Evolutionary conservation across 345 rosid species (phyloP).

Genomic region (Pugionium cornutum): DNA sequence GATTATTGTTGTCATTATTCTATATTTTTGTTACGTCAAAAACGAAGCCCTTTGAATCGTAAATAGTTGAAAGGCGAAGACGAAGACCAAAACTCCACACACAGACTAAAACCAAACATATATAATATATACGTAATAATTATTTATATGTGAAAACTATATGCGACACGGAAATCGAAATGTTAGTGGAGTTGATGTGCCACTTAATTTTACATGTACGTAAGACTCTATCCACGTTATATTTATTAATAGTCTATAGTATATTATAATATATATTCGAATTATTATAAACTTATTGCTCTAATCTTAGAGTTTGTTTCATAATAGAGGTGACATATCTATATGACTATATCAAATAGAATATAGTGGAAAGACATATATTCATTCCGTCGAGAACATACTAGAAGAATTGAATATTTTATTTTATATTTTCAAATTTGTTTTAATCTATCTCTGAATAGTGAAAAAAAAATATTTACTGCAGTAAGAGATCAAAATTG

Average conservation of each 20-base stretch:
- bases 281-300: conserved; percentile 9
- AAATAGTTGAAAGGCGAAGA: conserved; percentile 39
- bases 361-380: no score
- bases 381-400: no score
- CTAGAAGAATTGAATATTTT: no score
- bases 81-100: conserved; percentile 21
- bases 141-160: not conserved
- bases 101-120: not conserved
- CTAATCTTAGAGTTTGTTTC: conserved; percentile 23
- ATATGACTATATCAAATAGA: no score
- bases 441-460: no score
- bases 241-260: not conserved
- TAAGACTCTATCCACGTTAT: conserved; percentile 24
- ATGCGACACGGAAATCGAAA: conserved; percentile 20
- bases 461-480: no score
- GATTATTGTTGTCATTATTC: conserved; percentile 20
- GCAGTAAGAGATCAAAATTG: no score
- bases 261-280: conserved; percentile 2
- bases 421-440: no score
- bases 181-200: conserved; percentile 34
- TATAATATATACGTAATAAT: not conserved
- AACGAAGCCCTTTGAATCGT: conserved; percentile 37
- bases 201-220: conserved; percentile 20
- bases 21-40: conserved; percentile 29
- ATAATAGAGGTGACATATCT: not conserved